Evolutionary conservation across 352 stramenopile species (phyloP).

Genomic region (Saprolegnia parasitica): DNA sequence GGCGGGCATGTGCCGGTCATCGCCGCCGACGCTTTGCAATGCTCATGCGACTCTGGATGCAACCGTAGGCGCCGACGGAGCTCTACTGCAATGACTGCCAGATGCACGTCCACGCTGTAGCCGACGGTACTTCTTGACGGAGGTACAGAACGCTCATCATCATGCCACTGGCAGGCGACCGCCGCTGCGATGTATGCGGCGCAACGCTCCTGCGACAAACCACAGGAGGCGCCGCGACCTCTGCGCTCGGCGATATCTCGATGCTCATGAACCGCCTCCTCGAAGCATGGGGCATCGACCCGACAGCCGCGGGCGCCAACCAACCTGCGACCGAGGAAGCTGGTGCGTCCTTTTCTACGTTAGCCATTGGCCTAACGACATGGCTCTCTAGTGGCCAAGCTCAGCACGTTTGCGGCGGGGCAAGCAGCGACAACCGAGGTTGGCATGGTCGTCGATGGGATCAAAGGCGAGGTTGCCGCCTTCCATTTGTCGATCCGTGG

Average conservation of each 20-base stretch:
- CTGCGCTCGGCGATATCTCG: not conserved
- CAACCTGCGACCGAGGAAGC: slow-evolving; percentile 51
- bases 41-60: too few species aligned
- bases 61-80: not conserved
- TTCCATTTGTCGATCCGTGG: not conserved
- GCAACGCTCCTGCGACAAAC: not conserved
- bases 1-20: not conserved
- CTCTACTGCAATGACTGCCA: slow-evolving; percentile 20
- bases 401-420: slow-evolving; percentile 62
- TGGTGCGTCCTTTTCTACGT: slow-evolving; percentile 31
- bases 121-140: not conserved
- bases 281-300: slow-evolving; percentile 21
- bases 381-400: slow-evolving; percentile 39
- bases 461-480: slow-evolving; percentile 59
- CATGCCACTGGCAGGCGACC: not conserved
- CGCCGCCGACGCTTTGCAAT: too few species aligned
- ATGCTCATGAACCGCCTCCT: slow-evolving; percentile 18
- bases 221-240: not conserved
- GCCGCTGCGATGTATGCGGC: slow-evolving; percentile 7
- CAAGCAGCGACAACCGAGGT: slow-evolving; percentile 72
- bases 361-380: not conserved
- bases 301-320: not conserved
- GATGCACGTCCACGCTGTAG: not conserved
- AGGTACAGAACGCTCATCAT: not conserved
- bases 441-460: slow-evolving; percentile 50